Conservation (phyloP, 768 basidiomycete genomes). For the Boletus reticulatus region DNA sequence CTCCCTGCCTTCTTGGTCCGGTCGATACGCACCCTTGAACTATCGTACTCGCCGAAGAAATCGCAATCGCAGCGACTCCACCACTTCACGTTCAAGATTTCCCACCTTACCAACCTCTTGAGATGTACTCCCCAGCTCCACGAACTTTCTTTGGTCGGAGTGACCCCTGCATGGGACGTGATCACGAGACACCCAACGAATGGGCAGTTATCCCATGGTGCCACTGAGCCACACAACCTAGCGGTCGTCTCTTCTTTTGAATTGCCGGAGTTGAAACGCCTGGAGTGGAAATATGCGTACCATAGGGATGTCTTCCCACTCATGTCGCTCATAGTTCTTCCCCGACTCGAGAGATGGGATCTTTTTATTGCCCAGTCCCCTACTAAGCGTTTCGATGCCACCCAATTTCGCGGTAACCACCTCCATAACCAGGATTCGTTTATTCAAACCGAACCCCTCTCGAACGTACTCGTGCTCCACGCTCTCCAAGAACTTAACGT, state of each 20-base stretch:
- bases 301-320: constrained; percentile 42
- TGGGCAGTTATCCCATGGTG: constrained; percentile 5
- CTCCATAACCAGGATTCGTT: constrained; percentile 28
- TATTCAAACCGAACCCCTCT: constrained; percentile 28
- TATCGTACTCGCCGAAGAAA: constrained; percentile 38
- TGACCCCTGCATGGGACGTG: constrained; percentile 41
- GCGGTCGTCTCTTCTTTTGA: constrained; percentile 23
- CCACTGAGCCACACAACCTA: constrained; percentile 4
- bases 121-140: constrained; percentile 38
- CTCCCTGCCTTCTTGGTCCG: constrained; percentile 37
- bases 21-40: constrained; percentile 41
- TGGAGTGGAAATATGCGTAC: constrained; percentile 49
- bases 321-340: constrained; percentile 40
- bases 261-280: constrained; percentile 39
- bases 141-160: constrained; percentile 42
- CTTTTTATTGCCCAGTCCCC: constrained; percentile 39
- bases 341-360: constrained; percentile 43
- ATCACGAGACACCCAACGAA: constrained; percentile 9
- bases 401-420: constrained; percentile 32
- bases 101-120: constrained; percentile 38
- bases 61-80: constrained; percentile 16
- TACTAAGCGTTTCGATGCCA: constrained; percentile 26
- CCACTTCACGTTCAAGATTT: constrained; percentile 39
- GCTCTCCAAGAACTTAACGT: constrained; percentile 43
- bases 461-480: constrained; percentile 24